A percentile compares a stretch with the other conserved stretches of the same genome.
Evolutionary conservation across 768 basidiomycete genomes (phyloP).

Genomic region (Mycena kentingensis): DNA sequence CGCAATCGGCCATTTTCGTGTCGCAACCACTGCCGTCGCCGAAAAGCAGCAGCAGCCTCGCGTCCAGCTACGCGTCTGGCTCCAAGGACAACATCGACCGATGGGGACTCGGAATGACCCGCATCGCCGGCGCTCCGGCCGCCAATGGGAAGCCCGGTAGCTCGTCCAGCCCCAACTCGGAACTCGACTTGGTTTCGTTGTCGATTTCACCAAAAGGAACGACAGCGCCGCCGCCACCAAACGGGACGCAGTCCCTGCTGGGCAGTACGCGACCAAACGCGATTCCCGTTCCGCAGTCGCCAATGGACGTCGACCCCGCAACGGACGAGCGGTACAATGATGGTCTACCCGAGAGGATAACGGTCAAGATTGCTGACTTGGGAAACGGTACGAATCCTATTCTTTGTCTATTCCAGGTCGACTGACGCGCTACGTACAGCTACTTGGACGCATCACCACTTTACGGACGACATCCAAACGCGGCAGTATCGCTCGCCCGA

Average conservation of each 20-base stretch:
- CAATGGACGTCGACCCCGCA: conserved; percentile 17
- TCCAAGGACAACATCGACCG: conserved; percentile 64
- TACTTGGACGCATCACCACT: conserved; percentile 92
- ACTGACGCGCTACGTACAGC: conserved; percentile 41
- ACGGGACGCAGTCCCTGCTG: conserved; percentile 67
- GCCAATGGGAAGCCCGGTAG: conserved; percentile 28
- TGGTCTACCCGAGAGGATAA: conserved; percentile 63
- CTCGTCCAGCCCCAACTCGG: conserved; percentile 17
- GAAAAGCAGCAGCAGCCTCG: conserved; percentile 20
- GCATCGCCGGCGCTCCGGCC: conserved; percentile 59
- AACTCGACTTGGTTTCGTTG: conserved; percentile 17
- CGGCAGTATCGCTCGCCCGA: conserved; percentile 97
- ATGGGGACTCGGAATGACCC: conserved; percentile 90
- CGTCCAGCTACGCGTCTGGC: conserved; percentile 13
- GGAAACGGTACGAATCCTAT: conserved; percentile 85
- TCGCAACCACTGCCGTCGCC: conserved; percentile 92
- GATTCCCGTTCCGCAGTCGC: conserved; percentile 29
- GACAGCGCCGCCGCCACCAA: background rate
- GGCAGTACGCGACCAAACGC: conserved; percentile 58
- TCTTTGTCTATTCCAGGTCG: conserved; percentile 6
- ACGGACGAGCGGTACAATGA: conserved; percentile 18
- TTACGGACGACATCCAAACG: conserved; percentile 98
- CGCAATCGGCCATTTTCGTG: conserved; percentile 83
- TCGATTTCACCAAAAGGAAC: conserved; percentile 24
- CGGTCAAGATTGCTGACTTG: conserved; percentile 98